Evolutionary conservation across 495 filamentous ascomycete genomes (phyloP), one percentile per base, ranked within the genome.

Genomic region (Xylaria intraflava): DNA sequence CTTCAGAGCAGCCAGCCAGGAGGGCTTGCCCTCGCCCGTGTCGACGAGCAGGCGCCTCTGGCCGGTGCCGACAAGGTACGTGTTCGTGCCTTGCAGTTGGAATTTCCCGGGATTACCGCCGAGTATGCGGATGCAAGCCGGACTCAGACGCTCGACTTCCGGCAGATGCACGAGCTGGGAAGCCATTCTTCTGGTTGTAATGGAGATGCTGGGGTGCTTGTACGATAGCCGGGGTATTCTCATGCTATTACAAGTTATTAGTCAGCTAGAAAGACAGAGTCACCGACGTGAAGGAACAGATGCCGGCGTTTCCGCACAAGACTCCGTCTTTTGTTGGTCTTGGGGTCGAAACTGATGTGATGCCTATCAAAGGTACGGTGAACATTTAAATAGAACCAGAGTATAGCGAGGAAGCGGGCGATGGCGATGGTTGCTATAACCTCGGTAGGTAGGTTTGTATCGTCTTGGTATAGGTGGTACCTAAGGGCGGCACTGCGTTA

Each of bases 51-150:
- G 72, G 8, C 89, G 80, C 3, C 74, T 60, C 7, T 71, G 62
- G 11, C 87, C 87, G 6, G 76, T 87, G 58, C 89, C 90, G 53
- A 95, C 58, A 14, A 95, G 74, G 65, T 93, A 95, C 36, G 90
- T 95, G 67, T 95, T 95, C 47, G 90, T 94, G 51, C 77, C 78
- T 49, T 81, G 76, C 19, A 81, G 68, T 0, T 73, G 74, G 65
- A 81, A 80, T 58, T 91, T 91, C 57, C 84, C 80, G 8, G 89
- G 87, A 66, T 95, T 94, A 12, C 85, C 87, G 47, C 81, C 89
- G 9, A 95, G 73, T 47, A 95, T 85, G 51, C 89, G 78, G 56
- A 89, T 83, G 16, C 86, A 82, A 12, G 73, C 71, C 1, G 83
- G 72, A 55, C 82, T 84, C 36, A 92, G 76, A 42, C 81, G 74